phyloP scores from a whole-genome alignment of 192 early-diverging fungal genomes.

The Funneliformis geosporum region DNA sequence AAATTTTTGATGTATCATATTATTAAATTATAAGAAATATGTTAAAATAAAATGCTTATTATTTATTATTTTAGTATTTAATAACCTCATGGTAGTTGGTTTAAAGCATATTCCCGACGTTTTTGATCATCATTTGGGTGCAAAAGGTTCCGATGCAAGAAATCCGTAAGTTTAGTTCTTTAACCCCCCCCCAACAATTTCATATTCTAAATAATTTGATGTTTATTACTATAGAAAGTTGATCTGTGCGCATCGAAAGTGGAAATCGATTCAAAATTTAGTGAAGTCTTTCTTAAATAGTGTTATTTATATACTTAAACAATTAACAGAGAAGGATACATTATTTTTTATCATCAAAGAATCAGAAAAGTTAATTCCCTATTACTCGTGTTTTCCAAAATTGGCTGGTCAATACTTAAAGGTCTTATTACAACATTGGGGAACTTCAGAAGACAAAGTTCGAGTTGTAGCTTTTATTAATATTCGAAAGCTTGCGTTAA shows the following conservation, averaged over 20 bases:
- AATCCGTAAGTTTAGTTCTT: not conserved
- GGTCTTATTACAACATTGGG: conserved; percentile 56
- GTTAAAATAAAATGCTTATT: not conserved
- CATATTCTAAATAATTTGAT: conserved; percentile 31
- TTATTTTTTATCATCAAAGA: conserved; percentile 83
- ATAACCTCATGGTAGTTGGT: conserved; percentile 74
- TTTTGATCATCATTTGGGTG: conserved; percentile 68
- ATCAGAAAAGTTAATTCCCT: conserved; percentile 70
- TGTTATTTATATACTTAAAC: conserved; percentile 71
- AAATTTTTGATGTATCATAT: not conserved
- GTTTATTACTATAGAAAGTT: conserved; percentile 36
- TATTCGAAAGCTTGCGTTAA: conserved; percentile 71
- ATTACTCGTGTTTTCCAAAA: conserved; percentile 82
- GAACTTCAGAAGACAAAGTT: conserved; percentile 50
- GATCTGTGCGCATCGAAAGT: conserved; percentile 56
- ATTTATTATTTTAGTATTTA: conserved; percentile 63
- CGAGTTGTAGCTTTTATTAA: conserved; percentile 83
- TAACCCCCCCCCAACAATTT: not conserved
- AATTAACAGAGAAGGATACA: conserved; percentile 85
- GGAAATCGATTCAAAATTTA: conserved; percentile 71
- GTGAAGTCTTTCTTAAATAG: conserved; percentile 84
- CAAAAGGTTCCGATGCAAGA: conserved; percentile 27
- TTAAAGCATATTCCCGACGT: conserved; percentile 69
- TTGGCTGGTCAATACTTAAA: conserved; percentile 83
- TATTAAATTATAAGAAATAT: too few species aligned